These are phyloP conservation scores for Triadica sebifera DNA, from an alignment of 345 rosid genomes.

Conservation along the genomic window DNA sequence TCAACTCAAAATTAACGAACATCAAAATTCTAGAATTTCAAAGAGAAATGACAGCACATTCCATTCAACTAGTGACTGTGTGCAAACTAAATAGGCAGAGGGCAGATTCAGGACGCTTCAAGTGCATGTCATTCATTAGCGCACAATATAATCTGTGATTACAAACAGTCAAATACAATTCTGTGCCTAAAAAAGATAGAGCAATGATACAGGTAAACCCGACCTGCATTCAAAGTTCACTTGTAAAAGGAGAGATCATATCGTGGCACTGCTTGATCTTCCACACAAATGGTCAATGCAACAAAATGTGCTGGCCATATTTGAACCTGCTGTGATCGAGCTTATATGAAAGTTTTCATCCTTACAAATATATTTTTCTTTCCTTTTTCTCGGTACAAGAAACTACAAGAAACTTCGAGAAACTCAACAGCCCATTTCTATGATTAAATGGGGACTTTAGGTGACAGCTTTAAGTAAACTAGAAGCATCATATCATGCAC, in stretches of 20 bases:
- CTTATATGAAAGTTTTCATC: conserved; percentile 1
- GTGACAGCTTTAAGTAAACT: neutral
- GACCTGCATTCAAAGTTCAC: neutral
- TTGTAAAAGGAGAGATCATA: conserved; percentile 3
- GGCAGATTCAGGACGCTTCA: neutral
- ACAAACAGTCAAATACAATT: neutral
- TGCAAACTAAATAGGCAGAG: too few species aligned
- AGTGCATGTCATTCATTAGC: neutral
- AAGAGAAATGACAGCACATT: too few species aligned
- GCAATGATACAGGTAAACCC: neutral
- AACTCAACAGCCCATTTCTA: conserved; percentile 12
- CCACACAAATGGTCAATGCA: neutral
- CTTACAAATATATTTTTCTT: conserved; percentile 1
- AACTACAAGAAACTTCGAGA: conserved; percentile 6
- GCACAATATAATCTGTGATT: neutral
- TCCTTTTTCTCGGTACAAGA: neutral
- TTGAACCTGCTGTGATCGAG: neutral
- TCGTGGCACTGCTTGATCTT: neutral
- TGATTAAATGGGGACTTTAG: conserved; percentile 2
- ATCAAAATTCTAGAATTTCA: too few species aligned
- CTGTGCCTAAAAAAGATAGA: neutral
- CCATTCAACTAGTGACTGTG: too few species aligned
- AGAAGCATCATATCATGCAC: conserved; percentile 3
- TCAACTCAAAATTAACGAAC: too few species aligned
- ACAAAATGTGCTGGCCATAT: neutral